Evolutionary conservation across 805 yeast genomes (phyloP).

Genomic region (Wickerhamomyces sydowiorum): DNA sequence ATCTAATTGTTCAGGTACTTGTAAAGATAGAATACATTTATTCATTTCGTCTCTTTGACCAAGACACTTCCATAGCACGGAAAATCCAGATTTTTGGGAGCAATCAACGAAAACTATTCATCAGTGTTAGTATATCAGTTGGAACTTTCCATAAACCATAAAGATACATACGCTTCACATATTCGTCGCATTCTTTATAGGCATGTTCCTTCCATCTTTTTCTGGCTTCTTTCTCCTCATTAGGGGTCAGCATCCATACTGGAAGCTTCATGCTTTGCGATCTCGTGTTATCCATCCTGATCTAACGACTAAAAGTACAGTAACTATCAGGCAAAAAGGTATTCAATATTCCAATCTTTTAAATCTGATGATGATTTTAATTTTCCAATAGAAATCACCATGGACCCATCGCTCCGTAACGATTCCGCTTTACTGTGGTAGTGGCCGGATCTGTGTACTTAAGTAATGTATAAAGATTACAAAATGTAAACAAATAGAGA

Average conservation of each 20-base stretch:
- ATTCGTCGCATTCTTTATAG: conserved; percentile 59
- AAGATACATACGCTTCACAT: conserved; percentile 66
- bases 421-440: too few relatives aligned
- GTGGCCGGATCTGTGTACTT: too few relatives aligned
- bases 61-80: conserved; percentile 62
- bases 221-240: conserved; percentile 68
- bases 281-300: conserved; percentile 12
- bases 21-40: conserved; percentile 57
- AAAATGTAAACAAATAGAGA: not conserved
- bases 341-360: too few relatives aligned
- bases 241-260: conserved; percentile 70
- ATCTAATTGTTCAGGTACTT: conserved; percentile 61
- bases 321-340: too few relatives aligned
- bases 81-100: conserved; percentile 55
- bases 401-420: too few relatives aligned
- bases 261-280: conserved; percentile 42
- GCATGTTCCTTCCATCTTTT: conserved; percentile 65
- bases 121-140: conserved; percentile 49
- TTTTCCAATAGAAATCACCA: not conserved
- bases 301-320: too few relatives aligned
- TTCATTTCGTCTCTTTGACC: conserved; percentile 52
- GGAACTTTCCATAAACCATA: conserved; percentile 70
- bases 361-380: too few relatives aligned
- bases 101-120: conserved; percentile 53
- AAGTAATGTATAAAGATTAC: too few relatives aligned